Evolutionary conservation across 176 grass and related monocot species (phyloP), one percentile per base, ranked within the genome.

Genomic region (Carex scoparia): DNA sequence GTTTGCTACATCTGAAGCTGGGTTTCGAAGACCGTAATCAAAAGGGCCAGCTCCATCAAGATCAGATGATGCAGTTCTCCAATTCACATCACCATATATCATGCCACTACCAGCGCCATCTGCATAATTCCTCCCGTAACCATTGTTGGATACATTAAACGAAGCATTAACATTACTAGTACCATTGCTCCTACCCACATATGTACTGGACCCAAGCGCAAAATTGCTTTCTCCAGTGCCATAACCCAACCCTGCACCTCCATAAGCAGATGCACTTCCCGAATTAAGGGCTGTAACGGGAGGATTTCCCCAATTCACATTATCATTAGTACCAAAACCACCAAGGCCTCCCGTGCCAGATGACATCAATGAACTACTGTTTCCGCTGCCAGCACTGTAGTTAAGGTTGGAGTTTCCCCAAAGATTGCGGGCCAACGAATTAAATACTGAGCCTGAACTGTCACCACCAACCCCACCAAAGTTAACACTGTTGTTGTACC

Each of bases 231-330:
- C 90, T 71, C 56, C 84, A 19, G 82, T 81, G 75, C 86, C 91
- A 90, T 94, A 94, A 68, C 86, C 87, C 77, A 93, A 85, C 46
- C 86, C 92, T 76, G 88, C 89, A 89, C 85, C 83, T 55, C 42
- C 84, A 79, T 88, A 89, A 27, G 81, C 58, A 59, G 91, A 89
- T 31, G 81, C 88, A 85, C 74, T 78, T 35, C 81, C 88, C 49
- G 81, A 71, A 84, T 83, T 88, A 56, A 90, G 94, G 85, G 89
- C 59, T 84, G 84, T 77, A 65, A 93, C 85, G 84, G 91, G 90
- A 87, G 90, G 90, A 77, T 77, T 94, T 71, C 90, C 90, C 94
- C 94, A 97, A 78, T 97, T 97, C 64, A 94, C 85, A 82, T 82
- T 92, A 44, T 84, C 93, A 84, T 89, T 56, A 32, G 73, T 94